Base-by-base conservation (phyloP, 139 green algal species). In the Picochlorum sp. region DNA sequence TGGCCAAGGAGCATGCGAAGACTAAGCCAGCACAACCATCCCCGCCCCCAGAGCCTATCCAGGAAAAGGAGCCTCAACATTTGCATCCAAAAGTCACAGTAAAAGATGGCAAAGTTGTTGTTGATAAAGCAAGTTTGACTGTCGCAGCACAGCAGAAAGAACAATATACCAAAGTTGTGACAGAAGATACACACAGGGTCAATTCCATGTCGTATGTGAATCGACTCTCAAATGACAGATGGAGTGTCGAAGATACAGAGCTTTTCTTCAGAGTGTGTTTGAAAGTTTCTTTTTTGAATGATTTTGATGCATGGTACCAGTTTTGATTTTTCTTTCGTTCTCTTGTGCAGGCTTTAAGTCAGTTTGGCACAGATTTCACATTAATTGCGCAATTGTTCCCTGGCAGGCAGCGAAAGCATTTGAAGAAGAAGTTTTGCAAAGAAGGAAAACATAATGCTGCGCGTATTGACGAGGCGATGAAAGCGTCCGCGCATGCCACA, bases 361-460 rank as follows among this genome's bases (percentile, higher is more conserved):
- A 80, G 66, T 92, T 92, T 68, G 86, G 86, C 38, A 89, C 86
- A 20, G 83, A 92, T 75, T 91, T 92, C 66, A 78, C 64, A 9
- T 71, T 88, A 44, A 85, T 92, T 45, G 56, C 74, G 30, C 69
- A 82, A 60, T 64, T 90, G 44, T 90, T 90, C 58, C 84, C 84
- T 2, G 64, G 70, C 20, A 69, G 80, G 28, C 65, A 79, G 59
- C 74, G 84, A 9, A 62, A 63, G 2, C 74, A 86, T 64, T 81
- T 90, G 56, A 87, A 87, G 65, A 82, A 82, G 61, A 89, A 89
- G 71, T 76, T 66, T 62, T 65, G 26, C 0, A 51, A 49, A 34
- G 73, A 80, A 62, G 47, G 46, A 26, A 66, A 66, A 32, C 14
- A 37, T 8, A 61, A 74, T 50, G 44, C 62, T 8, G 41, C 15